These are phyloP conservation scores for Fusarium udum DNA, from an alignment of 2,329 filamentous ascomycete genomes.

Conservation along the genomic window DNA sequence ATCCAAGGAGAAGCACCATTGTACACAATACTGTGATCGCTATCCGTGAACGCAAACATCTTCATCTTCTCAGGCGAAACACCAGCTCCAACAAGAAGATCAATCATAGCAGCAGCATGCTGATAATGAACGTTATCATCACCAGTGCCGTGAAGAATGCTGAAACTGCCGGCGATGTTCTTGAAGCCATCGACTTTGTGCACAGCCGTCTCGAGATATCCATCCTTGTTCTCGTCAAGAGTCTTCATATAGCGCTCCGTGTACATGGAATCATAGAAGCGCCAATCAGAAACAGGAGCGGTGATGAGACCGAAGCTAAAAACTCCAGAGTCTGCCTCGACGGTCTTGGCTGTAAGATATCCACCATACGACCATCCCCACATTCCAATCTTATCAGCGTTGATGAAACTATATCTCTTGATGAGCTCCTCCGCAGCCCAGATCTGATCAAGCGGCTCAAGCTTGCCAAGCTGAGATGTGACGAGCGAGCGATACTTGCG, in stretches of 20 bases:
- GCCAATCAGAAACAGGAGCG: slow-evolving; percentile 74
- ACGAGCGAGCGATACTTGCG: slow-evolving; percentile 69
- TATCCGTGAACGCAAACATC: slow-evolving; percentile 72
- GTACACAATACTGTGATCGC: slow-evolving; percentile 69
- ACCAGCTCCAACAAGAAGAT: slow-evolving; percentile 66
- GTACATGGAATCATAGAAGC: slow-evolving; percentile 77
- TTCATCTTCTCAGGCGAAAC: slow-evolving; percentile 70
- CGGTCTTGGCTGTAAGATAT: slow-evolving; percentile 72
- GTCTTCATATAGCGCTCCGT: slow-evolving; percentile 79
- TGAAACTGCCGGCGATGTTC: slow-evolving; percentile 66
- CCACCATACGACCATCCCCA: slow-evolving; percentile 77
- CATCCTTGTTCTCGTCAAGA: slow-evolving; percentile 62
- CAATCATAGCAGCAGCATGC: slow-evolving; percentile 68
- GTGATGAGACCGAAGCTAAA: slow-evolving; percentile 72
- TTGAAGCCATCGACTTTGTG: slow-evolving; percentile 68
- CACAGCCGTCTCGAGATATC: slow-evolving; percentile 70
- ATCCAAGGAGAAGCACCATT: slow-evolving; percentile 64
- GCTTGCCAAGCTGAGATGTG: slow-evolving; percentile 66
- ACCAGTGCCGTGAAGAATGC: slow-evolving; percentile 72
- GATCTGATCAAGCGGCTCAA: slow-evolving; percentile 74
- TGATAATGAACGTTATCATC: slow-evolving; percentile 80
- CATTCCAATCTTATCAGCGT: slow-evolving; percentile 69
- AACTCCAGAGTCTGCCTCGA: slow-evolving; percentile 68
- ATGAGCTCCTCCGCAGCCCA: slow-evolving; percentile 69
- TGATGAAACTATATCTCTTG: slow-evolving; percentile 61